Conservation (phyloP, 164 flowering plant species). For the Protea cynaroides region DNA sequence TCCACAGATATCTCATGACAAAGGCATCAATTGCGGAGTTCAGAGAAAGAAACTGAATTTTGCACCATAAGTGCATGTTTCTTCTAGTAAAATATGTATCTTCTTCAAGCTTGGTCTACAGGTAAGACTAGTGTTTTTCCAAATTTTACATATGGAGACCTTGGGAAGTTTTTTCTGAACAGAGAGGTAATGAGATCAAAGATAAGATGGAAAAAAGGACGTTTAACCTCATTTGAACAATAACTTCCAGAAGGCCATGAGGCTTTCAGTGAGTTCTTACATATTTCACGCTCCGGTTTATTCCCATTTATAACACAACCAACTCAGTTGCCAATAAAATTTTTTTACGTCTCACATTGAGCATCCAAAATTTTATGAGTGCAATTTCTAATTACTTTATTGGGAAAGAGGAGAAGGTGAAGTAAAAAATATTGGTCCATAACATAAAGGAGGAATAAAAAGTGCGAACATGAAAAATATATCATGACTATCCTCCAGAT, state of each 20-base stretch:
- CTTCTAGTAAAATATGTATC: neutral
- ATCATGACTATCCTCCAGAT: neutral
- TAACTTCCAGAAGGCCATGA: neutral
- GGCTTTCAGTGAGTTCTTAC: neutral
- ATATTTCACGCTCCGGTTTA: neutral
- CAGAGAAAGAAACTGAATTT: no score
- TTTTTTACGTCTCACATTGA: neutral
- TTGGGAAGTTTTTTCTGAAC: neutral
- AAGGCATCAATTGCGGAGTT: no score
- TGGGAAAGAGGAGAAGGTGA: neutral
- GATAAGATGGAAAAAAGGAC: neutral
- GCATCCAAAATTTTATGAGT: neutral
- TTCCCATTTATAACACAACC: neutral
- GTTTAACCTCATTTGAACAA: no score
- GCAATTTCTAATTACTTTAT: neutral
- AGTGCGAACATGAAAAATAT: neutral
- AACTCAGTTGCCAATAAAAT: neutral
- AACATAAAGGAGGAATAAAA: no score
- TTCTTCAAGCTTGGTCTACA: neutral
- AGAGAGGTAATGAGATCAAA: neutral
- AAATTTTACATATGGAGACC: neutral
- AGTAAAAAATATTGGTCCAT: neutral
- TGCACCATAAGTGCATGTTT: neutral
- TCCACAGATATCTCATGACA: no score
- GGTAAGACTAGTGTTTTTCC: no score